These are phyloP conservation scores for Coemansia sp. DNA, from an alignment of 192 early-diverging fungal genomes.

Conservation along the genomic window DNA sequence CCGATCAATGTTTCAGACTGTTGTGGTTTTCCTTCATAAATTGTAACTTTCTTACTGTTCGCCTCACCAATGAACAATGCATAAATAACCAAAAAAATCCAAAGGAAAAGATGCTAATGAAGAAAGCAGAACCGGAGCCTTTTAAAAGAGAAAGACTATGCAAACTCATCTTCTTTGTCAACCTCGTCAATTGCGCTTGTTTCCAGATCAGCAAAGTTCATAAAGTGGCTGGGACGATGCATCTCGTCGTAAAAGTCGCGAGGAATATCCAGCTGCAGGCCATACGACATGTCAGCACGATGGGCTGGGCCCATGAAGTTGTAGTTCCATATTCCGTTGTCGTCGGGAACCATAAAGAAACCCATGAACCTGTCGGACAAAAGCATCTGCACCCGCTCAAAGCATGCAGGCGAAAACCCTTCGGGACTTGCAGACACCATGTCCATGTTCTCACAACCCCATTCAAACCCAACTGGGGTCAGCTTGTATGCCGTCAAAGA, in stretches of 20 bases:
- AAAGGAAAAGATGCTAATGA: neutral
- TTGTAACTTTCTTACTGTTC: constrained; percentile 1
- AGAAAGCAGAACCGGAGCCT: neutral
- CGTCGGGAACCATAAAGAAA: constrained; percentile 96
- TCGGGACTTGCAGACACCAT: constrained; percentile 72
- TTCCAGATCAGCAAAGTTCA: constrained; percentile 81
- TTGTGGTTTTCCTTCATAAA: too few relatives aligned
- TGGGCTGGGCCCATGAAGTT: constrained; percentile 98
- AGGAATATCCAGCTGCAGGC: constrained; percentile 83
- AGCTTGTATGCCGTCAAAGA: constrained; percentile 94
- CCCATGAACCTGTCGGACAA: constrained; percentile 95
- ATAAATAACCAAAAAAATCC: neutral
- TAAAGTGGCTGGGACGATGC: constrained; percentile 93
- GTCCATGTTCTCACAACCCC: constrained; percentile 94
- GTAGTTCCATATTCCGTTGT: constrained; percentile 96
- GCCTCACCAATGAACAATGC: neutral
- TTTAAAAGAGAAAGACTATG: constrained; percentile 13
- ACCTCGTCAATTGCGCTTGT: constrained; percentile 33
- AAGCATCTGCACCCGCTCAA: constrained; percentile 97
- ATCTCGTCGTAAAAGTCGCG: constrained; percentile 97
- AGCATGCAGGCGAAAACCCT: constrained; percentile 84
- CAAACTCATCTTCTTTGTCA: constrained; percentile 56
- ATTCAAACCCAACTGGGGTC: constrained; percentile 95
- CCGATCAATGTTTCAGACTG: too few relatives aligned
- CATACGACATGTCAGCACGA: constrained; percentile 90